Evolutionary conservation across 1,139 yeast genomes (phyloP), one percentile per base, ranked within the genome.

Genomic region (Meyerozyma carpophila): DNA sequence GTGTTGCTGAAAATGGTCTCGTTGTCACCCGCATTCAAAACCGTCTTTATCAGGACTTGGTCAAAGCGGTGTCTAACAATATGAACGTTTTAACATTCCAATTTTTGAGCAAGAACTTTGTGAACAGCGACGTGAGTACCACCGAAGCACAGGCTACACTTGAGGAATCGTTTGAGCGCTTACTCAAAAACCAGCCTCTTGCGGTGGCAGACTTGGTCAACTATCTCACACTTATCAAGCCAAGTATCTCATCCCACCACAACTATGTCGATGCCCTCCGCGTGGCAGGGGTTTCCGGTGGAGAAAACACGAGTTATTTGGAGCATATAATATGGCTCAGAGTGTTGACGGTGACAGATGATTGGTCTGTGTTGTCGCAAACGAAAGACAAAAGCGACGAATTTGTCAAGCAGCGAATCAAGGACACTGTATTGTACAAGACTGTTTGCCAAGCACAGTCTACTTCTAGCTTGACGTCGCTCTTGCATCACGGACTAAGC

Each of bases 271-370:
- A 67, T 49, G 76, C 76, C 0, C 60, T 71, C 44, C 54, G 56
- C 41, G 59, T 70, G 4, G 66, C 67, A 1, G 53, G 62, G 32
- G 49, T 66, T 7, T 52, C 56, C 1, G 63, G 65, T 46, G 68
- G 65, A 37, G 43, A 49, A 7, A 36, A 50, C 8, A 61, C 55
- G 45, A 56, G 54, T 37, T 50, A 53, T 27, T 58, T 57, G 37
- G 47, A 61, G n/a, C 55, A 55, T 39, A 56, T 73, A 13, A 65
- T 84, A 2, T 85, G 94, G 93, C 68, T 81, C 53, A 69, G 93
- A 47, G 68, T 84, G 40, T 63, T 85, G 8, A 53, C 65, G 2
- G 54, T 80, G n/a, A 70, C 77, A 1, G 84, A 81, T 50, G 77
- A 81, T 51, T 82, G 89, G 87, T 47, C 57, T 6, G 55, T 58